These are phyloP conservation scores for Backusella parvicylindrica DNA, from an alignment of 192 early-diverging fungal genomes.

Conservation along the genomic window DNA sequence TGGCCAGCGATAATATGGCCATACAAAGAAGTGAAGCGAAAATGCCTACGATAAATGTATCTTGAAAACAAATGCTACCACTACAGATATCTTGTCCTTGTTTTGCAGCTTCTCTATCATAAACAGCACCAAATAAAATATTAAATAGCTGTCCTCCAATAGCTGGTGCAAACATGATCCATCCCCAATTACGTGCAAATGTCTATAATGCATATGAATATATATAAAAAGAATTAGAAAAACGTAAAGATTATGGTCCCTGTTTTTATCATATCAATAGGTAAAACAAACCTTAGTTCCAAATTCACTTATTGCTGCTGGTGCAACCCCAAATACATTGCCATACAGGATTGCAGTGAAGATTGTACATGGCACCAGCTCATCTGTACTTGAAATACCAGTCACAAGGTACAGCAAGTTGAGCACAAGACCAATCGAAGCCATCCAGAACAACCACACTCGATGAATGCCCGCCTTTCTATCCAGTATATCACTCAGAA, in stretches of 20 bases:
- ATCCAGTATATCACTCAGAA: slow-evolving; percentile 17
- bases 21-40: background rate
- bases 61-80: slow-evolving; percentile 7
- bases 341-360: slow-evolving; percentile 19
- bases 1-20: slow-evolving; percentile 8
- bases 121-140: slow-evolving; percentile 23
- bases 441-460: slow-evolving; percentile 23
- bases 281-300: slow-evolving; percentile 10
- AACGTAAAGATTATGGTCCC: too few relatives aligned
- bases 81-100: slow-evolving; percentile 6
- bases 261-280: background rate
- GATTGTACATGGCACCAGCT: slow-evolving; percentile 19
- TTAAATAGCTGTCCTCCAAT: slow-evolving; percentile 27
- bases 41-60: slow-evolving; percentile 16
- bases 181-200: slow-evolving; percentile 29
- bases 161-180: slow-evolving; percentile 25
- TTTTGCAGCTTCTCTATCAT: slow-evolving; percentile 8
- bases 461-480: slow-evolving; percentile 9
- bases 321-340: slow-evolving; percentile 25
- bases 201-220: slow-evolving; percentile 1
- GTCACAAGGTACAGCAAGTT: slow-evolving; percentile 9
- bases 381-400: slow-evolving; percentile 2
- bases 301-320: slow-evolving; percentile 23
- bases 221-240: background rate
- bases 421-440: background rate